A percentile compares a stretch with the other conserved stretches of the same genome.
phyloP scores from a whole-genome alignment of 2,329 filamentous ascomycete genomes.

The Pseudogymnoascus sp. region DNA sequence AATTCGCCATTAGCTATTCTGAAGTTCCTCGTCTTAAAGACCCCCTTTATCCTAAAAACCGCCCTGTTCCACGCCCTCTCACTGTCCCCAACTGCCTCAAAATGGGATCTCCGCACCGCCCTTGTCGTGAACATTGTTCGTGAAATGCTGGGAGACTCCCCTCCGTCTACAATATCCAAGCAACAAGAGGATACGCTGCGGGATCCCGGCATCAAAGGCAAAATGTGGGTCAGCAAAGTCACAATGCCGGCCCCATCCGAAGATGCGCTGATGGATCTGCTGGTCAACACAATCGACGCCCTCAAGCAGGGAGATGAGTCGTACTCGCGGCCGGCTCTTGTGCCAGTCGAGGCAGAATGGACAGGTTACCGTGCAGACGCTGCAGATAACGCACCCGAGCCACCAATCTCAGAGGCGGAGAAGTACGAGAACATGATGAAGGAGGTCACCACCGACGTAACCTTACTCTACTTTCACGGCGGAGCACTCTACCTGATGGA shows the following conservation, averaged over 20 bases:
- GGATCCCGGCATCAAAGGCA: conserved; percentile 64
- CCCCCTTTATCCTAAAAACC: conserved; percentile 56
- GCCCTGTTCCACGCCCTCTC: conserved; percentile 55
- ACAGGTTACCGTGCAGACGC: conserved; percentile 57
- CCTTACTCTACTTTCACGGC: conserved; percentile 67
- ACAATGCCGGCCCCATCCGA: conserved; percentile 52
- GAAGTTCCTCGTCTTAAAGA: conserved; percentile 35
- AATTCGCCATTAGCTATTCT: conserved; percentile 17
- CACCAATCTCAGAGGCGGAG: conserved; percentile 50
- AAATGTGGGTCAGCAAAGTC: conserved; percentile 72
- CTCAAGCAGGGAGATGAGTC: conserved; percentile 31
- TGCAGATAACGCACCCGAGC: conserved; percentile 40
- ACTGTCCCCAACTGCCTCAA: conserved; percentile 60
- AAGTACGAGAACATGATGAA: conserved; percentile 60
- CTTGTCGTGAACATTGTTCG: conserved; percentile 64
- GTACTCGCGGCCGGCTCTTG: conserved; percentile 42
- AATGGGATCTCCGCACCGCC: conserved; percentile 71
- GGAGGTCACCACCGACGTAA: conserved; percentile 54
- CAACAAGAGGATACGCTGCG: conserved; percentile 54
- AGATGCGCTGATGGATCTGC: conserved; percentile 45
- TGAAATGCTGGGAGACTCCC: conserved; percentile 41
- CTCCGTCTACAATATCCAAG: conserved; percentile 40
- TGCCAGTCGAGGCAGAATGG: conserved; percentile 64
- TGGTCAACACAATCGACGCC: conserved; percentile 49
- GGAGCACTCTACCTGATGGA: conserved; percentile 68